Conservation (phyloP, 2,329 filamentous ascomycete genomes). For the Colletotrichum cordylinicola region DNA sequence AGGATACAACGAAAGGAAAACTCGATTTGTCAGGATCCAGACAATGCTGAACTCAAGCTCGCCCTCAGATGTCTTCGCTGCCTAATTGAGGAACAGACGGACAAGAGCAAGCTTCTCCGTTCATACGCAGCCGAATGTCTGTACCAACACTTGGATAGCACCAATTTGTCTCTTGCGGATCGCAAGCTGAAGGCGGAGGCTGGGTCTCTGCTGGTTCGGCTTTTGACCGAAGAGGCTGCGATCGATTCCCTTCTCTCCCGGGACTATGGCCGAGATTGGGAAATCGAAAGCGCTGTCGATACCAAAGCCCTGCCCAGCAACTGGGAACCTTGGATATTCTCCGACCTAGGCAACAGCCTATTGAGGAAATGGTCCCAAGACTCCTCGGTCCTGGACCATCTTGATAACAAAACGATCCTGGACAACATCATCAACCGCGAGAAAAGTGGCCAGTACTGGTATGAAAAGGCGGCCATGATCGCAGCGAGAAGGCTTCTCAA, state of each 20-base stretch:
- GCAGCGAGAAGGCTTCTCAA: not conserved
- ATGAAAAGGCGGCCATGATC: not conserved
- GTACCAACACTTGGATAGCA: not conserved
- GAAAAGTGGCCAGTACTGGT: not conserved
- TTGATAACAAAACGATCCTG: not conserved
- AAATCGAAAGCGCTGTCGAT: not conserved
- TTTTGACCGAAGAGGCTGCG: not conserved
- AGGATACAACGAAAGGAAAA: constrained; percentile 34
- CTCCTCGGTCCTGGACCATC: not conserved
- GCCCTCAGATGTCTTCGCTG: not conserved
- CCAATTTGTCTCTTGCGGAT: not conserved
- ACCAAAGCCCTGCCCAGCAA: not conserved
- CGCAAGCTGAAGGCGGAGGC: not conserved
- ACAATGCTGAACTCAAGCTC: constrained; percentile 35
- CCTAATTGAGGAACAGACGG: not conserved
- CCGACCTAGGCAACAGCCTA: not conserved
- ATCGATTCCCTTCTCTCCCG: not conserved
- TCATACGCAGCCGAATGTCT: not conserved
- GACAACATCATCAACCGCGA: not conserved
- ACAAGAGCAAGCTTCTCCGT: not conserved
- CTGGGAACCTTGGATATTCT: not conserved
- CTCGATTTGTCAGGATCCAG: constrained; percentile 33
- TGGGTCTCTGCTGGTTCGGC: not conserved
- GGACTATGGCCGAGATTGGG: not conserved
- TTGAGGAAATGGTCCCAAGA: not conserved